A percentile compares a stretch with the other conserved stretches of the same genome.
Conservation (phyloP, 75 land plant species). For the Adiantum capillusveneris region DNA sequence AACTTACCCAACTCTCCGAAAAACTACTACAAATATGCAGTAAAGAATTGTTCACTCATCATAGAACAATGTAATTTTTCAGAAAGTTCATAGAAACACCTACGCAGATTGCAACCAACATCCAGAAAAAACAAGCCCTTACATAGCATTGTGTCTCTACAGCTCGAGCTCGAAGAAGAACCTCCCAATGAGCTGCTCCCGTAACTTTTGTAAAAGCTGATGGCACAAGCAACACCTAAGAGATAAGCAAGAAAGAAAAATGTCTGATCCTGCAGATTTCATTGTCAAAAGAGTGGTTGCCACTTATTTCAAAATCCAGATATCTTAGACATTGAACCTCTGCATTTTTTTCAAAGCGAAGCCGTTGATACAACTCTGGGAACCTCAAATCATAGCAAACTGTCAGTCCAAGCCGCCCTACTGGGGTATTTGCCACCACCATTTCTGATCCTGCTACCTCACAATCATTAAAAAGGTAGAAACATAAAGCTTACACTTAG, state of each 20-base stretch:
- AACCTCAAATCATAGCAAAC: slow-evolving; percentile 97
- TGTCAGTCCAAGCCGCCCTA: slow-evolving; percentile 78
- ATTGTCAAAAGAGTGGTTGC: not conserved
- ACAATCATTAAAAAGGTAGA: not conserved
- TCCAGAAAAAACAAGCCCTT: slow-evolving; percentile 10
- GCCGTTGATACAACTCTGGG: slow-evolving; percentile 83
- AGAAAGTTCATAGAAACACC: too few species aligned
- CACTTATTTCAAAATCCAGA: not conserved
- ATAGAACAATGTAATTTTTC: too few species aligned
- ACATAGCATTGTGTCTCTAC: slow-evolving; percentile 99
- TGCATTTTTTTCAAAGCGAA: slow-evolving; percentile 70
- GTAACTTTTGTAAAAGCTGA: slow-evolving; percentile 86
- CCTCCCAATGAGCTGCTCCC: slow-evolving; percentile 96
- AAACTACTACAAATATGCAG: too few species aligned
- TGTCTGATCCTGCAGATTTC: too few species aligned
- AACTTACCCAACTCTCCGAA: too few species aligned
- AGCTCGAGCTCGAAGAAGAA: slow-evolving; percentile 96
- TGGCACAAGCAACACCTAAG: slow-evolving; percentile 83
- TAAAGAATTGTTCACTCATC: too few species aligned
- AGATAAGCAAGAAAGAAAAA: too few species aligned
- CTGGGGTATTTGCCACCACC: slow-evolving; percentile 74
- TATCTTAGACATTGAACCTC: slow-evolving; percentile 36
- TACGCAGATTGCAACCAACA: not conserved
- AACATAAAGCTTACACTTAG: not conserved
- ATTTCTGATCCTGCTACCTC: slow-evolving; percentile 52